Evolutionary conservation across 2,329 filamentous ascomycete species (phyloP), one percentile per base, ranked within the genome.

Genomic region (Scedosporium aurantiacum): DNA sequence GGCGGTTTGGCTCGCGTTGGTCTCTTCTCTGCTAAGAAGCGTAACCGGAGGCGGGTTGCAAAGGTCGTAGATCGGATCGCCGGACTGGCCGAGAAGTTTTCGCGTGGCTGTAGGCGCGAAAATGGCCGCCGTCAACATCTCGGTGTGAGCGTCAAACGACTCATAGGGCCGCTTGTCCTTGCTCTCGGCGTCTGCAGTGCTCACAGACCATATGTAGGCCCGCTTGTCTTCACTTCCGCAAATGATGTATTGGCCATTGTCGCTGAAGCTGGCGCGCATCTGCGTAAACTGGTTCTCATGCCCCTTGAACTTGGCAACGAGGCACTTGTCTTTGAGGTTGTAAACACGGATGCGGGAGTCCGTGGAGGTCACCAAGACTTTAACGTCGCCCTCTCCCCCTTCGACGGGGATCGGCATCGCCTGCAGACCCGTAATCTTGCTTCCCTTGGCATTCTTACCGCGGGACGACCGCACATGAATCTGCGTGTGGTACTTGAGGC

Each of bases 351-450:
- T 83, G 23, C 94, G 85, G 0, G 93, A 97, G 71, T 99, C 94
- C 68, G 97, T 99, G 66, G 92, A 97, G 1, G 91, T 96, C 62
- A 99, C 86, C 5, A 99, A 78, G 2, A 99, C 78, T 68, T 95
- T 96, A 58, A 90, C 81, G 60, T 92, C 88, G 1, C 84, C 84
- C 41, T 82, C 82, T 2, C 21, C 45, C n/a, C 47, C 58, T 6
- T 50, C n/a, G 28, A 32, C 32, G 2, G 85, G 84, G 57, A 84
- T 78, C 16, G 76, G 73, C 65, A 87, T 85, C 0, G 91, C 88
- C 68, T 93, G 86, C 60, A 99, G 96, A 5, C 91, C 92, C 0
- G 94, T 97, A 67, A 99, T 96, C 71, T 99, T 99, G 76, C 91
- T 96, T 5, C 93, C 93, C 71, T 96, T 97, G 4, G 92, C 89